These are phyloP conservation scores for Aquilaria sinensis DNA, from an alignment of 345 rosid genomes.

Conservation along the genomic window DNA sequence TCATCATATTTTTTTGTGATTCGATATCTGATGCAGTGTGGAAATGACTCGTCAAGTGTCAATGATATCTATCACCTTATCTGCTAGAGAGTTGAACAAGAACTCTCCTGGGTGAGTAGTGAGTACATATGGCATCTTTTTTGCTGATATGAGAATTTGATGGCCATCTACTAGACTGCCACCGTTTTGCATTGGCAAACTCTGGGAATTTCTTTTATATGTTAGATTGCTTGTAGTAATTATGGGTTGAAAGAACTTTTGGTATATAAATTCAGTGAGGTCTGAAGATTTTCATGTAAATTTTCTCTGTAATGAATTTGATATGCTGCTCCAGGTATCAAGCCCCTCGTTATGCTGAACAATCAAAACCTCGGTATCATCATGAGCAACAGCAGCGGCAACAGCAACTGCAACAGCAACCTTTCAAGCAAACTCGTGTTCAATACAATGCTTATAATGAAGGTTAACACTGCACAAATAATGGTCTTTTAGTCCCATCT, in stretches of 20 bases:
- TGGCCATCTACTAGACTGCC: background rate
- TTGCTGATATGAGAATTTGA: background rate
- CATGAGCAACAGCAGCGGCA: constrained; percentile 50
- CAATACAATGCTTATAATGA: constrained; percentile 53
- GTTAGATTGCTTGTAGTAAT: background rate
- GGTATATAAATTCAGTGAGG: background rate
- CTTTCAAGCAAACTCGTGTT: constrained; percentile 36
- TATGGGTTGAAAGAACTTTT: background rate
- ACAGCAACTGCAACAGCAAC: constrained; percentile 41
- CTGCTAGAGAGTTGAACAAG: constrained; percentile 56
- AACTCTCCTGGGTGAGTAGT: constrained; percentile 88
- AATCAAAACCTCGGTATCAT: constrained; percentile 49
- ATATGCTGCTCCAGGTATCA: constrained; percentile 50
- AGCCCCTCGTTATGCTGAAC: constrained; percentile 56
- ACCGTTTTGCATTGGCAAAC: background rate
- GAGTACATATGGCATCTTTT: constrained; percentile 19
- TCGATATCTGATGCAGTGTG: constrained; percentile 60
- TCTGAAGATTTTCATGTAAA: background rate
- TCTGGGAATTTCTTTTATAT: background rate
- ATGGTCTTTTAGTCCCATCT: no score
- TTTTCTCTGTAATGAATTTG: background rate
- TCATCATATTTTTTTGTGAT: constrained; percentile 1
- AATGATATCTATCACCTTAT: constrained; percentile 85
- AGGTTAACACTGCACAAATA: constrained; percentile 31
- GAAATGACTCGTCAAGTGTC: constrained; percentile 93